A percentile compares a stretch with the other conserved stretches of the same genome.
These are phyloP conservation scores for Mrakia frigida DNA, from an alignment of 768 basidiomycete genomes.

Conservation along the genomic window DNA sequence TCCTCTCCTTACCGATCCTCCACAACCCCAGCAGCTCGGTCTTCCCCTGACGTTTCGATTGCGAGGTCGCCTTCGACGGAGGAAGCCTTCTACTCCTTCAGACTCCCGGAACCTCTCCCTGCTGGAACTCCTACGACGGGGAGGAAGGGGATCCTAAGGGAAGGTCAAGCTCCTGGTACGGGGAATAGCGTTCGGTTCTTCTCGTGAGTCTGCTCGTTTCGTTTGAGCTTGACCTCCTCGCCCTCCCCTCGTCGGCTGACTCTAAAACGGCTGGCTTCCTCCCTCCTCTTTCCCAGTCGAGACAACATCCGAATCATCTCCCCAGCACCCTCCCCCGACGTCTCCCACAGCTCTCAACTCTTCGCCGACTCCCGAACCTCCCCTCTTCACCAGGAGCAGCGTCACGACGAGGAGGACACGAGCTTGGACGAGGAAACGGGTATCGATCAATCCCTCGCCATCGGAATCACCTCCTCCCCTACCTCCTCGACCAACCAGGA, in stretches of 20 bases:
- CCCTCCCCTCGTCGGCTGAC: no score
- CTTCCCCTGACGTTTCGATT: background rate
- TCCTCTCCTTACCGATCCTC: conserved; percentile 18
- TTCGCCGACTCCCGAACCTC: conserved; percentile 1
- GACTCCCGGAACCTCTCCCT: conserved; percentile 4
- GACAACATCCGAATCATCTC: conserved; percentile 27
- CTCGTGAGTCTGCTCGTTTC: conserved; percentile 54
- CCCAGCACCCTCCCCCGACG: conserved; percentile 5
- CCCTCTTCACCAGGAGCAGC: background rate
- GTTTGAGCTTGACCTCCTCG: background rate
- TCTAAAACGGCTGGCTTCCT: background rate
- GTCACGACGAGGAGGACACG: background rate
- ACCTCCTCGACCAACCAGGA: background rate
- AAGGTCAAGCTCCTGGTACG: conserved; percentile 62
- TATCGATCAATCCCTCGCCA: conserved; percentile 13
- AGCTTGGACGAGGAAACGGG: conserved; percentile 3
- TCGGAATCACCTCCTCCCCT: conserved; percentile 3
- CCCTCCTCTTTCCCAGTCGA: background rate
- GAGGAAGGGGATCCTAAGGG: conserved; percentile 54
- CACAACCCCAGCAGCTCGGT: background rate
- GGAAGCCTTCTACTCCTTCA: conserved; percentile 18
- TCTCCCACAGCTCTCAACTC: conserved; percentile 8
- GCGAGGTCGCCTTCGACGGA: background rate
- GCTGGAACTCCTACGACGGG: conserved; percentile 9
- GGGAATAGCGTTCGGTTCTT: conserved; percentile 77